Percentiles rank a stretch among this genome's conserved stretches.
Conservation (phyloP, 1,284 basidiomycete genomes). For the Psilocybe mexicana region DNA sequence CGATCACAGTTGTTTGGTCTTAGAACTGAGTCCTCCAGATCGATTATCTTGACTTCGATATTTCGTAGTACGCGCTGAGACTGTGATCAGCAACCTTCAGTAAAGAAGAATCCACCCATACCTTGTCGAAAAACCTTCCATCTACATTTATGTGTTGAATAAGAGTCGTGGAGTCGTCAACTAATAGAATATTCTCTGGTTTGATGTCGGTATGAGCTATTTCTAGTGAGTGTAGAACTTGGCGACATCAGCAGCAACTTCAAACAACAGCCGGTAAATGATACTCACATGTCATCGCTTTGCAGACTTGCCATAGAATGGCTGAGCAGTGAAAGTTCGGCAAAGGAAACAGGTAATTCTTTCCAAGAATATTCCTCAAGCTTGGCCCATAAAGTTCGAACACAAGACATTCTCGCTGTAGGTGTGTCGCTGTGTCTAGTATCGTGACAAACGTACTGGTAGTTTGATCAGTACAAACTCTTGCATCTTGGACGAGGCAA, state of each 20-base stretch:
- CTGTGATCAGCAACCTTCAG: background rate
- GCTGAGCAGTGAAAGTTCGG: background rate
- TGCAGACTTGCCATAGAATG: constrained; percentile 3
- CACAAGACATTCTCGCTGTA: background rate
- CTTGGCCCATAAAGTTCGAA: background rate
- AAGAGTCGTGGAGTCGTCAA: background rate
- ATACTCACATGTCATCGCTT: constrained; percentile 1
- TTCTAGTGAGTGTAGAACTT: background rate
- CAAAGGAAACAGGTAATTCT: background rate
- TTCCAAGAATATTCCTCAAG: background rate
- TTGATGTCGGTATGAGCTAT: constrained; percentile 4
- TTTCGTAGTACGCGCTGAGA: background rate
- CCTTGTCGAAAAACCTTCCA: background rate
- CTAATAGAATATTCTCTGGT: constrained; percentile 3
- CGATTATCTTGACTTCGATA: constrained; percentile 1
- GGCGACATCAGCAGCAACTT: background rate
- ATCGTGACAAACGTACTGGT: background rate
- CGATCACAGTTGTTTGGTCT: background rate
- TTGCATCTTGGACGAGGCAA: no score
- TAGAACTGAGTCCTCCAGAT: background rate
- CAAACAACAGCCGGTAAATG: background rate
- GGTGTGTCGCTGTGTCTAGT: background rate
- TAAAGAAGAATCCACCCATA: background rate
- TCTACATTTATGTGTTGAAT: background rate
- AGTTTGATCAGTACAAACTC: background rate